These are phyloP conservation scores for Penicillium thymicola DNA, from an alignment of 2,329 filamentous ascomycete genomes.

Conservation along the genomic window DNA sequence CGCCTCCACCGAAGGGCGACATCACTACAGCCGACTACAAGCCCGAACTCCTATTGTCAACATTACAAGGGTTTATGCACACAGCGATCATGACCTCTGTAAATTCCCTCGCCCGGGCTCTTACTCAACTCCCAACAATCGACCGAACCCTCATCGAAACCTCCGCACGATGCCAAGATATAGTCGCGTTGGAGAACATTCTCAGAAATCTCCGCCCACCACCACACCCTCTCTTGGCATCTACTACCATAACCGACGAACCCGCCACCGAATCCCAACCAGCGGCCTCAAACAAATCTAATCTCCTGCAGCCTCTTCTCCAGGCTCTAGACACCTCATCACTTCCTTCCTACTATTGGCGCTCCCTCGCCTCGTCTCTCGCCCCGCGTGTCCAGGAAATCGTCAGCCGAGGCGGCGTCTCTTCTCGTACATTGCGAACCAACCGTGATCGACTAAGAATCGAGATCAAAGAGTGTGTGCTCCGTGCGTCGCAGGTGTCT, in stretches of 20 bases:
- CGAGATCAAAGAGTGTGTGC: constrained; percentile 77
- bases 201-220: constrained; percentile 68
- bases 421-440: constrained; percentile 72
- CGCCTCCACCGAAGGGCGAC: constrained; percentile 57
- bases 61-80: constrained; percentile 78
- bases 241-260: constrained; percentile 22
- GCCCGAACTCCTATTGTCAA: constrained; percentile 69
- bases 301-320: constrained; percentile 70
- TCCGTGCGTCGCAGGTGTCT: constrained; percentile 70
- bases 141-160: constrained; percentile 81
- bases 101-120: constrained; percentile 67
- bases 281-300: constrained; percentile 28
- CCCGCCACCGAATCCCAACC: constrained; percentile 24
- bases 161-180: constrained; percentile 79
- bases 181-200: constrained; percentile 80
- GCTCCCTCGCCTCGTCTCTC: constrained; percentile 76
- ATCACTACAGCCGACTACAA: constrained; percentile 50
- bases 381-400: constrained; percentile 80
- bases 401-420: constrained; percentile 74
- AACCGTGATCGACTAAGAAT: constrained; percentile 73
- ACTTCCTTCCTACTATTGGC: constrained; percentile 89
- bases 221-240: constrained; percentile 60
- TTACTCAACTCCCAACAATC: constrained; percentile 75
- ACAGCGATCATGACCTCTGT: constrained; percentile 76
- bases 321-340: constrained; percentile 81